Evolutionary conservation across 805 yeast genomes (phyloP).

Genomic region (Yarrowia hollandica): DNA sequence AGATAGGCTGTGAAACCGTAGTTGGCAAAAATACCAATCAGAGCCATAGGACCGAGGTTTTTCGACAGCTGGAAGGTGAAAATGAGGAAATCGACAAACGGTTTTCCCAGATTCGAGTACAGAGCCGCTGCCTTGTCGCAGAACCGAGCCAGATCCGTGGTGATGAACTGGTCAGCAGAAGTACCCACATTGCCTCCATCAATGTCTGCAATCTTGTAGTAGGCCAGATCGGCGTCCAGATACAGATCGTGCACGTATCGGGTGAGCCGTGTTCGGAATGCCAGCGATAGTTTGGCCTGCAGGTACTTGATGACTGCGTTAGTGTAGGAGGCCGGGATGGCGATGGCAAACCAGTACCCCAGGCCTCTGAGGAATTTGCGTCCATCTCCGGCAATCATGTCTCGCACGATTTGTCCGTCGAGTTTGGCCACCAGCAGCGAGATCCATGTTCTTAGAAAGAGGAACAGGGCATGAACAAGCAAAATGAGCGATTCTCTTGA

Average conservation of each 20-base stretch:
- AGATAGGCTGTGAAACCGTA: constrained; percentile 77
- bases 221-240: constrained; percentile 74
- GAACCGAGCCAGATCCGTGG: constrained; percentile 80
- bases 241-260: constrained; percentile 90
- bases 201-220: constrained; percentile 72
- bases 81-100: constrained; percentile 79
- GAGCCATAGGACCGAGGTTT: constrained; percentile 83
- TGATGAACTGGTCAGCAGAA: constrained; percentile 74
- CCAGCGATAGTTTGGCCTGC: constrained; percentile 72
- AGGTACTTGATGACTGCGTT: constrained; percentile 84
- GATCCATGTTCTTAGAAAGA: constrained; percentile 82
- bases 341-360: constrained; percentile 83
- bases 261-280: constrained; percentile 78
- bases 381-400: constrained; percentile 79
- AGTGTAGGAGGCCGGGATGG: constrained; percentile 90
- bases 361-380: constrained; percentile 72
- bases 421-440: constrained; percentile 81
- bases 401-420: constrained; percentile 90
- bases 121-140: constrained; percentile 78
- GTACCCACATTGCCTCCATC: constrained; percentile 54
- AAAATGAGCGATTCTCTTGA: constrained; percentile 68
- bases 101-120: constrained; percentile 88
- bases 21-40: constrained; percentile 75
- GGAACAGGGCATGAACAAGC: constrained; percentile 67
- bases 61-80: constrained; percentile 82